These are phyloP conservation scores for Carpinus fangiana DNA, from an alignment of 306 rosid genomes.

Conservation along the genomic window DNA sequence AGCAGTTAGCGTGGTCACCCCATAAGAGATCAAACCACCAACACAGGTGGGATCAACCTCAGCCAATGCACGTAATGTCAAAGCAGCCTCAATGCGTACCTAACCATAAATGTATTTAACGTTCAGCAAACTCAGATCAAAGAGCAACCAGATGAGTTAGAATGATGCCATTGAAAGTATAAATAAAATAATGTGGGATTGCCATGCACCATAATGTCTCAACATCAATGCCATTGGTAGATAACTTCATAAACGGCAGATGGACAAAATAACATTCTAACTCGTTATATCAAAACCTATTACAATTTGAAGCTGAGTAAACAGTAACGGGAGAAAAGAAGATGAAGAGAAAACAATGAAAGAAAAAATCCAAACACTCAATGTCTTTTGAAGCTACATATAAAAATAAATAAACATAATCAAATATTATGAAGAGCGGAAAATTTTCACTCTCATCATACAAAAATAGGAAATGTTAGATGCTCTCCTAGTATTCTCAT, in stretches of 20 bases:
- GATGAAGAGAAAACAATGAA: not conserved
- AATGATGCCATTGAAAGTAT: not conserved
- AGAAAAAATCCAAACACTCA: not conserved
- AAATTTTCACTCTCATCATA: not conserved
- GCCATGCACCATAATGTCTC: not conserved
- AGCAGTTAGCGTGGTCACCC: conserved; percentile 86
- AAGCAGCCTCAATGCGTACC: conserved; percentile 97
- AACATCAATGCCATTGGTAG: not conserved
- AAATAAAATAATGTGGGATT: not conserved
- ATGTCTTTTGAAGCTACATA: not conserved
- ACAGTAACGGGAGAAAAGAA: not conserved
- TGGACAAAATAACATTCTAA: not conserved
- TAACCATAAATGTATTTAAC: conserved; percentile 37
- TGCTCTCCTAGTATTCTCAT: no score
- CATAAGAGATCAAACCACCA: conserved; percentile 91
- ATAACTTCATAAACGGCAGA: not conserved
- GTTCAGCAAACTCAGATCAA: conserved; percentile 6
- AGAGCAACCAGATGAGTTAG: not conserved
- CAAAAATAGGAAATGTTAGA: not conserved
- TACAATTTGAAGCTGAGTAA: not conserved
- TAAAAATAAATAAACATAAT: not conserved
- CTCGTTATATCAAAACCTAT: not conserved
- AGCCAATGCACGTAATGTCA: conserved; percentile 78
- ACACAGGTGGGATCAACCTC: conserved; percentile 99
- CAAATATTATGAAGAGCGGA: not conserved